Evolutionary conservation across 129 eudicot species (phyloP).

Genomic region (Centella asiatica): DNA sequence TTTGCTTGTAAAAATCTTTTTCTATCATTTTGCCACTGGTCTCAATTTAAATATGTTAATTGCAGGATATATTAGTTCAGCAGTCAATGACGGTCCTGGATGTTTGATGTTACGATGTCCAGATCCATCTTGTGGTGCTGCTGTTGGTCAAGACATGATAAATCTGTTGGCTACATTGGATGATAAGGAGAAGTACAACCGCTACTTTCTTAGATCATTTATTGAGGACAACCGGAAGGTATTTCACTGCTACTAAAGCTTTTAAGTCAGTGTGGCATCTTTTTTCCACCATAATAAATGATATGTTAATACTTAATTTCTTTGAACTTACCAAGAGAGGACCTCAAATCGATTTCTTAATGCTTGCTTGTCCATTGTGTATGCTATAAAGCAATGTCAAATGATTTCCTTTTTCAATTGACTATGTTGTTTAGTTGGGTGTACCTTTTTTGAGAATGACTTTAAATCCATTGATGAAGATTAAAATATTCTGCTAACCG

Average conservation of each 20-base stretch:
- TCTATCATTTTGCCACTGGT: not conserved
- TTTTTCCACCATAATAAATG: not conserved
- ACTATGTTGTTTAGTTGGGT: too few relatives aligned
- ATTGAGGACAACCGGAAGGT: conserved; percentile 83
- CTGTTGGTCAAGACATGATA: conserved; percentile 90
- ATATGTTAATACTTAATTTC: not conserved
- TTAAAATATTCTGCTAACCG: too few relatives aligned
- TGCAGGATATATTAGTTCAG: conserved; percentile 68
- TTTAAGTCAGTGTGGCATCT: not conserved
- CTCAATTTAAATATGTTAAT: not conserved
- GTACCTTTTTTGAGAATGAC: too few relatives aligned
- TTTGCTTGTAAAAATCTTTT: not conserved
- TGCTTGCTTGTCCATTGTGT: not conserved
- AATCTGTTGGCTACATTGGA: conserved; percentile 41
- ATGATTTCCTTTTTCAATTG: not conserved
- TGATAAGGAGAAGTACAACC: conserved; percentile 58
- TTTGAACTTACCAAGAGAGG: not conserved
- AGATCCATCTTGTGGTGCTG: conserved; percentile 91
- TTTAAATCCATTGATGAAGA: too few relatives aligned
- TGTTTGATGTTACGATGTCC: conserved; percentile 94
- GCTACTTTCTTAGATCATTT: conserved; percentile 72
- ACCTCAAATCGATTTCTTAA: not conserved
- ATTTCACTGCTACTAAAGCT: conserved; percentile 3
- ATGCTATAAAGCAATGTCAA: not conserved
- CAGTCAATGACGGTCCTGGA: conserved; percentile 95